phyloP scores from a whole-genome alignment of 2,329 filamentous ascomycete species.

The Sarocladium brachiariae region DNA sequence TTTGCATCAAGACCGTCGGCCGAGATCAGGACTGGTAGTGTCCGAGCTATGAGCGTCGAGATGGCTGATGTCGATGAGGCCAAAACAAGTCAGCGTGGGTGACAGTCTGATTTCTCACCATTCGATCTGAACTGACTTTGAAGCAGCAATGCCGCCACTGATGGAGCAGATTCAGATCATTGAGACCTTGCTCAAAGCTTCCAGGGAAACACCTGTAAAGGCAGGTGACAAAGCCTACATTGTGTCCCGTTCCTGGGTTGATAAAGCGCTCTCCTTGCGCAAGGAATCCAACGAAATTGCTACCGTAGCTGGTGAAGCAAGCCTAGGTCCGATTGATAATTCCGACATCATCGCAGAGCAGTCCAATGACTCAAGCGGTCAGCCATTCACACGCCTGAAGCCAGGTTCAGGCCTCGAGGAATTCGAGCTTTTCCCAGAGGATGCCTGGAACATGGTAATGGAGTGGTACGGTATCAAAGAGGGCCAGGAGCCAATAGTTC shows the following conservation, averaged over 20 bases:
- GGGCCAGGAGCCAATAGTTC: constrained; percentile 63
- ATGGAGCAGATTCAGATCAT: constrained; percentile 66
- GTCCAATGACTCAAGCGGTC: constrained; percentile 40
- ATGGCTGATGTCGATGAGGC: constrained; percentile 22
- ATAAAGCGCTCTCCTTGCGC: constrained; percentile 60
- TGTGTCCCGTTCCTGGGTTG: constrained; percentile 74
- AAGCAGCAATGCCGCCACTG: constrained; percentile 29
- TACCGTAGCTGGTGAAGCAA: constrained; percentile 46
- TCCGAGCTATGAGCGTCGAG: constrained; percentile 36
- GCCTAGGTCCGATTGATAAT: constrained; percentile 79
- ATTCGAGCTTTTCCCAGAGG: constrained; percentile 69
- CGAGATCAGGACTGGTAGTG: constrained; percentile 10
- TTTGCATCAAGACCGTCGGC: not conserved
- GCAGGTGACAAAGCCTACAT: constrained; percentile 73
- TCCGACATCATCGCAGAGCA: constrained; percentile 66
- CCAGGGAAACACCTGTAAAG: constrained; percentile 44
- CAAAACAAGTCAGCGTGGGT: not conserved
- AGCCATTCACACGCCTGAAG: constrained; percentile 66
- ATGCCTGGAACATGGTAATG: constrained; percentile 75
- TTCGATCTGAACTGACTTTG: not conserved
- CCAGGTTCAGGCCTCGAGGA: constrained; percentile 61
- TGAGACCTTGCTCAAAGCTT: constrained; percentile 49
- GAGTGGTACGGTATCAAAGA: constrained; percentile 74
- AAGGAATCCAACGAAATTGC: constrained; percentile 46
- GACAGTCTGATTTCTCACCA: too few species aligned